Conservation (phyloP, 495 filamentous ascomycete species). For the Pyrenula aspistea region DNA sequence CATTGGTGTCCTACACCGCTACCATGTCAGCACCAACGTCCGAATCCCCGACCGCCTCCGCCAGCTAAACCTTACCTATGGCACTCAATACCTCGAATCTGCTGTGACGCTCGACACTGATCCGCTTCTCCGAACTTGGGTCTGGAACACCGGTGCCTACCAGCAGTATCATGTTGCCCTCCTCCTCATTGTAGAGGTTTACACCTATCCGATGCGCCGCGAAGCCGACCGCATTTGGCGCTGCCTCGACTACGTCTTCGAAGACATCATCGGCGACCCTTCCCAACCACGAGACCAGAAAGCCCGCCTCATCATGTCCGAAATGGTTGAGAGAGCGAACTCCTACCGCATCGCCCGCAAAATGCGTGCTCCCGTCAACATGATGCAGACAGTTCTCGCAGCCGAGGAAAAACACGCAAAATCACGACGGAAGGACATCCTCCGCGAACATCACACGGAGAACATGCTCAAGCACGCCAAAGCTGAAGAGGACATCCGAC, state of each 20-base stretch:
- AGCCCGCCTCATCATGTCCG: background rate
- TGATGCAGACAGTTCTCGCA: background rate
- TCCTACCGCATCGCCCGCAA: background rate
- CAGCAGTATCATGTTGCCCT: constrained; percentile 36
- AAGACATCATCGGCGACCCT: background rate
- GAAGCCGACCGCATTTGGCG: constrained; percentile 53
- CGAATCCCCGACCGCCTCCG: constrained; percentile 16
- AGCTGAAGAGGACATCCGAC: background rate
- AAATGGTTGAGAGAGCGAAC: background rate
- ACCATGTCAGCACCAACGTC: constrained; percentile 29
- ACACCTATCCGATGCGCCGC: constrained; percentile 39
- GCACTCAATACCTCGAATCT: constrained; percentile 18
- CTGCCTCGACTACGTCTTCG: constrained; percentile 60
- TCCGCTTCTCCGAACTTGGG: constrained; percentile 29
- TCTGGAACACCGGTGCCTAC: constrained; percentile 31
- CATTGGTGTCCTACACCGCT: constrained; percentile 54
- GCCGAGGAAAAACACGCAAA: background rate
- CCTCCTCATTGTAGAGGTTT: constrained; percentile 35
- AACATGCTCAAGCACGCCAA: background rate
- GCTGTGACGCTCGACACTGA: constrained; percentile 26
- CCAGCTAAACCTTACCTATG: constrained; percentile 17
- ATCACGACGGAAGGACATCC: background rate
- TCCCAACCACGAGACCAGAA: background rate
- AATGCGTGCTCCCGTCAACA: background rate
- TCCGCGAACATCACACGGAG: background rate